phyloP scores from a whole-genome alignment of 2,329 filamentous ascomycete genomes.

The Nemania serpens region DNA sequence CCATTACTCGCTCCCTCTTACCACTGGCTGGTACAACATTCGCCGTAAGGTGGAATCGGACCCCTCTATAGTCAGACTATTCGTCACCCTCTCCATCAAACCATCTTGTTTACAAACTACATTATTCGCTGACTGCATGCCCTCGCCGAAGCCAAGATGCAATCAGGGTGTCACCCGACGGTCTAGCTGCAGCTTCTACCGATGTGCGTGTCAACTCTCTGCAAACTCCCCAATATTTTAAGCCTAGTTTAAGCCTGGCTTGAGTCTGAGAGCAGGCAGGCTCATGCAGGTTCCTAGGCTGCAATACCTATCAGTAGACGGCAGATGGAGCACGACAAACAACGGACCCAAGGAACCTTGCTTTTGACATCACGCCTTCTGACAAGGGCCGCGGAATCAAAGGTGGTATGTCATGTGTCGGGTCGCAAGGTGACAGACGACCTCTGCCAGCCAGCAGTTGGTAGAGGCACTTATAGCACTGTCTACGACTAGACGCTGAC shows the following conservation, averaged over 20 bases:
- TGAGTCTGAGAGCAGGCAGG: constrained; percentile 6
- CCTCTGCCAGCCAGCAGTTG: not conserved
- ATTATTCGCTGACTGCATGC: constrained; percentile 27
- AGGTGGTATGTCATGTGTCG: constrained; percentile 4
- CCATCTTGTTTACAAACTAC: constrained; percentile 15
- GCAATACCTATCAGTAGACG: constrained; percentile 9
- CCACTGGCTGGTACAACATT: not conserved
- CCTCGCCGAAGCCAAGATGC: constrained; percentile 16
- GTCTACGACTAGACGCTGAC: not conserved
- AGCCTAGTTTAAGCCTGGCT: not conserved
- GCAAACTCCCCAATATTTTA: constrained; percentile 1
- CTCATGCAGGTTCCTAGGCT: constrained; percentile 28
- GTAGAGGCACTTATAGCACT: not conserved
- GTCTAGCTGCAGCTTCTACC: constrained; percentile 12
- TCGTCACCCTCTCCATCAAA: not conserved
- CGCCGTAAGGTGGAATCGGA: constrained; percentile 5
- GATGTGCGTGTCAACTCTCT: constrained; percentile 13
- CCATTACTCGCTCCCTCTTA: constrained; percentile 6
- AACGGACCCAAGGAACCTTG: constrained; percentile 17
- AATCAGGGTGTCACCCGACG: constrained; percentile 13
- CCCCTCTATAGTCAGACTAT: constrained; percentile 7
- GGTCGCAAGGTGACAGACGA: not conserved
- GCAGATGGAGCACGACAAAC: constrained; percentile 7
- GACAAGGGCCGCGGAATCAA: not conserved
- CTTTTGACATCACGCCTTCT: constrained; percentile 3